Evolutionary conservation across 306 rosid genomes (phyloP), one percentile per base, ranked within the genome.

Genomic region (Rosa chinensis): DNA sequence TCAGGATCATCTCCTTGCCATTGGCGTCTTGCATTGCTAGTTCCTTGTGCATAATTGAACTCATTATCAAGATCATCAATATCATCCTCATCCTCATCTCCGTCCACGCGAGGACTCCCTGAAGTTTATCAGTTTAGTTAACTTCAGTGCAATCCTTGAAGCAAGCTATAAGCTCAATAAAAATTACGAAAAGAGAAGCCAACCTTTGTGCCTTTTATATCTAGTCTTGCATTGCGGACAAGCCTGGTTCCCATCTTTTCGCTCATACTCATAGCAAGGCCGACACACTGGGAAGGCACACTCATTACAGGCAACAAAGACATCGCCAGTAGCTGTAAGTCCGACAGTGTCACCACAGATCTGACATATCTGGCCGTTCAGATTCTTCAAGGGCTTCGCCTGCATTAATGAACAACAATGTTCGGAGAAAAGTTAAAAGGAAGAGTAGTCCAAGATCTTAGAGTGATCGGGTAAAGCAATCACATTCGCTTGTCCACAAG

Each of bases 171-270:
- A 39, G 40, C 37, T 49, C 53, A 56, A 66, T 35, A 44, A 21
- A 40, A 8, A 25, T 49, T 59, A 20, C 16, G 18, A 49, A 63
- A 61, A 4, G 18, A 20, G 42, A 73, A 75, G 58, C 73, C 8
- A 73, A 95, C 99, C 99, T 87, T 85, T 89, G 77, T 85, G 98
- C 91, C 99, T 93, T 50, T 88, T 91, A 82, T 96, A 96, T 78
- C 98, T 90, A 63, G 98, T 96, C 87, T 96, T 96, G 96, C 99
- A 96, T 84, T 91, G 96, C 18, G 99, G 99, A 63, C 99, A 96
- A 80, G 94, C 82, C 80, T 91, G 92, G 74, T 91, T 93, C 79
- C 99, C 99, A 74, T 96, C 98, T 85, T 90, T 93, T 25, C 98
- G 86, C 82, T 93, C 98, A 23, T 96, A 96, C 83, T 93, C 99